These are phyloP conservation scores for Centrapalus pauciflorus DNA, from an alignment of 129 eudicot species.

Conservation along the genomic window DNA sequence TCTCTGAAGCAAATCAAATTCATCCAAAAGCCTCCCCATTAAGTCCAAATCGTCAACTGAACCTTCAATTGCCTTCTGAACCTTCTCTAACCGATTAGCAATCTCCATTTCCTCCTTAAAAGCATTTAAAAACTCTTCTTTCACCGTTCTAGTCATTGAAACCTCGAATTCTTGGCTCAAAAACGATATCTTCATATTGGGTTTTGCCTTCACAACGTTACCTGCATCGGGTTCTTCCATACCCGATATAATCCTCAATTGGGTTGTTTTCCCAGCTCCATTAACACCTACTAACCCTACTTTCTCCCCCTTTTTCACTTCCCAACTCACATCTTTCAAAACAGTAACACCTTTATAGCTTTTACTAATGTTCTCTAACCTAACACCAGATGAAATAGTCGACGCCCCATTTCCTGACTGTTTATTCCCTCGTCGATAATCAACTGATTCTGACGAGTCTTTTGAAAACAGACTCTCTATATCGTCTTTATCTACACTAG, in stretches of 20 bases:
- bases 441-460: conserved; percentile 28
- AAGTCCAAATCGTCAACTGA: conserved; percentile 89
- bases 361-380: conserved; percentile 81
- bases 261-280: conserved; percentile 98
- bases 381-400: conserved; percentile 76
- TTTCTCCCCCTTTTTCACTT: conserved; percentile 91
- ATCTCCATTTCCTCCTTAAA: conserved; percentile 96
- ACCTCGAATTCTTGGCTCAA: conserved; percentile 98
- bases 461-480: conserved; percentile 66
- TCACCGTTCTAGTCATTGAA: conserved; percentile 69
- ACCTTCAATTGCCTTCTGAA: conserved; percentile 84
- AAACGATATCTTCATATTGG: conserved; percentile 77
- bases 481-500: conserved; percentile 36
- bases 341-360: conserved; percentile 89
- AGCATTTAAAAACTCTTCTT: conserved; percentile 84
- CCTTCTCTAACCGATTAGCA: conserved; percentile 72
- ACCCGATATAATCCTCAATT: conserved; percentile 85
- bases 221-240: conserved; percentile 90
- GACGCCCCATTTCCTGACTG: conserved; percentile 63
- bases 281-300: conserved; percentile 95
- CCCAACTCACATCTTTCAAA: conserved; percentile 87
- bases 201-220: conserved; percentile 79
- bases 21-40: conserved; percentile 99
- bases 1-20: conserved; percentile 86
- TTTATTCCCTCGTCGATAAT: conserved; percentile 36